These are phyloP conservation scores for Silene vulgaris DNA, from an alignment of 179 eudicot species.

Conservation along the genomic window DNA sequence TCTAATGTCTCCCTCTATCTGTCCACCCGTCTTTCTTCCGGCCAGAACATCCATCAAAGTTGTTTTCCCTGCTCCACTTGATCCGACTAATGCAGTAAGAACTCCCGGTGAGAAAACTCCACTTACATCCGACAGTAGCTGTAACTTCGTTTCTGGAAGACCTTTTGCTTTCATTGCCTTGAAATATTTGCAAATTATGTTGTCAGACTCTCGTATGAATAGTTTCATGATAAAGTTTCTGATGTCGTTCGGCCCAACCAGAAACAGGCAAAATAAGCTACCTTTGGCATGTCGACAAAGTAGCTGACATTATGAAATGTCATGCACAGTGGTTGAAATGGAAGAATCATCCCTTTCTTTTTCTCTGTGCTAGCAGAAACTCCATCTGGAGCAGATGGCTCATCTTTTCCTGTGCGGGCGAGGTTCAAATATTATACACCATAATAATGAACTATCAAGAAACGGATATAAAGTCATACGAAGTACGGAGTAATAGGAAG, in stretches of 20 bases:
- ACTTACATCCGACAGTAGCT: constrained; percentile 68
- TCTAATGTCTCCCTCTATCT: constrained; percentile 81
- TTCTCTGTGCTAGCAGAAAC: constrained; percentile 17
- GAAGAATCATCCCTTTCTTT: constrained; percentile 88
- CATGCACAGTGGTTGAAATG: constrained; percentile 79
- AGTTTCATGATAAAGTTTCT: neutral
- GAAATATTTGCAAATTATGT: constrained; percentile 5
- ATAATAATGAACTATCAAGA: too few species aligned
- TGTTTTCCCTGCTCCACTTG: constrained; percentile 98
- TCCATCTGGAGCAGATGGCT: constrained; percentile 17
- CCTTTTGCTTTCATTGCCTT: constrained; percentile 80
- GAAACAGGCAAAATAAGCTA: constrained; percentile 20
- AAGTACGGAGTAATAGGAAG: constrained; percentile 20
- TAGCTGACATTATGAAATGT: constrained; percentile 83
- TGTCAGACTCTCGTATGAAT: neutral
- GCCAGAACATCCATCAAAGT: constrained; percentile 97
- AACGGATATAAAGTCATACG: neutral
- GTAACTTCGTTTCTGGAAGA: constrained; percentile 58
- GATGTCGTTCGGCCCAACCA: neutral
- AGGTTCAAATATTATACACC: neutral
- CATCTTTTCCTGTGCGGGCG: constrained; percentile 30
- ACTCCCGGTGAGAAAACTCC: constrained; percentile 94
- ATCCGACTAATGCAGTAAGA: constrained; percentile 86
- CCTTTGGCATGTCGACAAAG: constrained; percentile 95
- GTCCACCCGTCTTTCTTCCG: constrained; percentile 92